These are phyloP conservation scores for Fraxinus sp. DNA, from an alignment of 305 asterid genomes.

Conservation along the genomic window DNA sequence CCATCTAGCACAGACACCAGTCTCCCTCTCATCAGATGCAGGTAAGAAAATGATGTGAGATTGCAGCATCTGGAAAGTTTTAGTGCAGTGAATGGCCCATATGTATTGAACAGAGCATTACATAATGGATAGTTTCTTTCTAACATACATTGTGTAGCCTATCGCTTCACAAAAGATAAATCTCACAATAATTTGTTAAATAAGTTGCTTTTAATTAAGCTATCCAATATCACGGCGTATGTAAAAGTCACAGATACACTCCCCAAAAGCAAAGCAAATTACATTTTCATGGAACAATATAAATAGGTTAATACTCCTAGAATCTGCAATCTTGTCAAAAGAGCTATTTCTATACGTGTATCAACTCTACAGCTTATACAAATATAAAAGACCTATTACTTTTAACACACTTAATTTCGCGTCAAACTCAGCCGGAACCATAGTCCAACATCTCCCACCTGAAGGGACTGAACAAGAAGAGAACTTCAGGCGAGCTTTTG, in stretches of 20 bases:
- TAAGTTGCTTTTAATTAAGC: not conserved
- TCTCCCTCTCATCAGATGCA: not conserved
- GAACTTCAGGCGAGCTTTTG: constrained; percentile 65
- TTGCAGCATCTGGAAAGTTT: not conserved
- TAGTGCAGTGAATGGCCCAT: not conserved
- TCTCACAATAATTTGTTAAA: not conserved
- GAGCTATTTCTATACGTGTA: constrained; percentile 27
- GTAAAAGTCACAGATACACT: not conserved
- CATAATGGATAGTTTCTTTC: not conserved
- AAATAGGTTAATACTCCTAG: constrained; percentile 10
- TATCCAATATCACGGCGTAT: not conserved
- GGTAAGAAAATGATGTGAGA: not conserved
- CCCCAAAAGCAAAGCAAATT: not conserved
- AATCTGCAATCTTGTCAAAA: constrained; percentile 12
- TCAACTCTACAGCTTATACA: constrained; percentile 34
- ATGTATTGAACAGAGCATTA: not conserved
- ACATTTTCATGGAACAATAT: not conserved
- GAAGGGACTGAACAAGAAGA: constrained; percentile 62
- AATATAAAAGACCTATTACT: constrained; percentile 10
- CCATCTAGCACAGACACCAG: not conserved
- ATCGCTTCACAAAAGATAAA: not conserved
- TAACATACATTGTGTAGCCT: not conserved
- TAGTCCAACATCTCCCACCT: constrained; percentile 81
- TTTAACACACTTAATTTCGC: constrained; percentile 7
- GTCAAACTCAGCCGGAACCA: constrained; percentile 45